Percentiles rank a stretch among this genome's conserved stretches.
Evolutionary conservation across 768 basidiomycete genomes (phyloP).

Genomic region (Mycena kentingensis): DNA sequence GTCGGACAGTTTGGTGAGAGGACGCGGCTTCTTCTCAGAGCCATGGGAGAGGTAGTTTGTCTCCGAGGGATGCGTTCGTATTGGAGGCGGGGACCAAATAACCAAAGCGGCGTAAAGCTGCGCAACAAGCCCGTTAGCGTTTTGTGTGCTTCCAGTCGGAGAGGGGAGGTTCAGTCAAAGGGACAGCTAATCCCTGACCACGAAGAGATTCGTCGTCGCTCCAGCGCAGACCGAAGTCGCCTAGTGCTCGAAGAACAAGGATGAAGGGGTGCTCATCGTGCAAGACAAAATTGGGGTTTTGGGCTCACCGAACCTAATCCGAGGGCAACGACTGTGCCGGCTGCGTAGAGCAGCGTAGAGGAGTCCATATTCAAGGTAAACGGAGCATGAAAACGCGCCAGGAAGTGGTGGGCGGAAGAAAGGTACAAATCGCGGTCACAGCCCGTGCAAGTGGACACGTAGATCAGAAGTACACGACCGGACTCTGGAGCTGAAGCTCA

Average conservation of each 20-base stretch:
- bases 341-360: slow-evolving; percentile 38
- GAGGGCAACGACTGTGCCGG: slow-evolving; percentile 33
- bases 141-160: neutral
- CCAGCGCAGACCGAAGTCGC: slow-evolving; percentile 36
- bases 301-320: slow-evolving; percentile 43
- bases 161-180: slow-evolving; percentile 38
- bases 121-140: slow-evolving; percentile 13
- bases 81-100: slow-evolving; percentile 72
- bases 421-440: too few species aligned
- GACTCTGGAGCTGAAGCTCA: too few species aligned
- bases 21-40: slow-evolving; percentile 55
- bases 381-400: too few species aligned
- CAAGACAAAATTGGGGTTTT: slow-evolving; percentile 20
- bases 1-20: slow-evolving; percentile 58
- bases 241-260: slow-evolving; percentile 91
- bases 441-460: too few species aligned
- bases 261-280: slow-evolving; percentile 75
- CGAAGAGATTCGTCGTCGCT: slow-evolving; percentile 21
- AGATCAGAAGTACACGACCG: too few species aligned
- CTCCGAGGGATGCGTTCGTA: slow-evolving; percentile 66
- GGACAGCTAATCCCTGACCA: slow-evolving; percentile 47
- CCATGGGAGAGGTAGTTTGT: slow-evolving; percentile 62
- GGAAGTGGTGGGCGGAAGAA: too few species aligned
- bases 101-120: slow-evolving; percentile 74
- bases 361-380: slow-evolving; percentile 31